These are phyloP conservation scores for Canavalia ensiformis DNA, from an alignment of 306 rosid species.

Conservation along the genomic window DNA sequence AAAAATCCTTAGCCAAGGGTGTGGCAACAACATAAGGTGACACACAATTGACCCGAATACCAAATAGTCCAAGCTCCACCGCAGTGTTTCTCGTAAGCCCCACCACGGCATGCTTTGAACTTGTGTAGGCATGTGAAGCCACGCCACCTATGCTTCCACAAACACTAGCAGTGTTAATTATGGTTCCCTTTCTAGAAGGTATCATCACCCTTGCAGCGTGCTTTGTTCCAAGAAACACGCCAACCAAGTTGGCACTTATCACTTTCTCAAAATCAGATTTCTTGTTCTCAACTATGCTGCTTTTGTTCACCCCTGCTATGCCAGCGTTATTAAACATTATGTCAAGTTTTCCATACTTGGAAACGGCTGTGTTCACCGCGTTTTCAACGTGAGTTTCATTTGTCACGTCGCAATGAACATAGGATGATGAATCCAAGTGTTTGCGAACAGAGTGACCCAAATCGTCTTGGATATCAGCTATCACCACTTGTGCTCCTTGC, in stretches of 20 bases:
- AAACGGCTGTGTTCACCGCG: slow-evolving; percentile 40
- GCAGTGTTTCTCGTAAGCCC: slow-evolving; percentile 57
- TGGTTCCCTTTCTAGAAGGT: slow-evolving; percentile 49
- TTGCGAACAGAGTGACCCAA: slow-evolving; percentile 48
- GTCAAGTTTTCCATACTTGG: slow-evolving; percentile 61
- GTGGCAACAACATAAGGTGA: slow-evolving; percentile 56
- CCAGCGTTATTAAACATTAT: slow-evolving; percentile 74
- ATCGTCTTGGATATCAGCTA: slow-evolving; percentile 59
- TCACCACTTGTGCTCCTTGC: slow-evolving; percentile 62
- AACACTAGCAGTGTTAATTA: slow-evolving; percentile 52
- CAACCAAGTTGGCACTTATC: slow-evolving; percentile 48
- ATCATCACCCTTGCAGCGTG: slow-evolving; percentile 66
- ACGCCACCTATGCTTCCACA: slow-evolving; percentile 46
- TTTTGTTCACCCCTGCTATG: background rate
- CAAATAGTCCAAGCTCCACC: slow-evolving; percentile 60
- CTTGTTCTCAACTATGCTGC: slow-evolving; percentile 42
- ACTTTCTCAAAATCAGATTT: slow-evolving; percentile 53
- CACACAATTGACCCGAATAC: slow-evolving; percentile 65
- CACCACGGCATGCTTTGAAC: slow-evolving; percentile 58
- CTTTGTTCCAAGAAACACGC: slow-evolving; percentile 58
- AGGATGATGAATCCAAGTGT: slow-evolving; percentile 25
- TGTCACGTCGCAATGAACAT: slow-evolving; percentile 64
- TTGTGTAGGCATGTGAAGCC: slow-evolving; percentile 52
- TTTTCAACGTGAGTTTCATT: slow-evolving; percentile 53
- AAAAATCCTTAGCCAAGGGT: slow-evolving; percentile 44